phyloP scores from a whole-genome alignment of 495 filamentous ascomycete species.

The Aspergillus sparsus region DNA sequence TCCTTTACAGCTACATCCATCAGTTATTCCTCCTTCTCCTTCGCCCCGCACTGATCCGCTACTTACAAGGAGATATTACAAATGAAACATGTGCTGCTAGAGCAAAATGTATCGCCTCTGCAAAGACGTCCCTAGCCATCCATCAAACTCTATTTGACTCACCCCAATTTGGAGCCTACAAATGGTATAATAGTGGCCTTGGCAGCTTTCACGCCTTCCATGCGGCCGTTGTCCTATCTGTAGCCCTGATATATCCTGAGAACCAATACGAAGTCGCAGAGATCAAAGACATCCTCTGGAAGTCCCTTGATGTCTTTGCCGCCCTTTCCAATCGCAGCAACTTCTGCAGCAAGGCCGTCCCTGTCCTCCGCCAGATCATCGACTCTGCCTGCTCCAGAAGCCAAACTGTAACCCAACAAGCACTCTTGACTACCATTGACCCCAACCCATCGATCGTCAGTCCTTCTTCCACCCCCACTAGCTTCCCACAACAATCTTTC shows the following conservation, averaged over 20 bases:
- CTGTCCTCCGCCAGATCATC: conserved; percentile 40
- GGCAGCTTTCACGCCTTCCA: conserved; percentile 41
- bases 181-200: conserved; percentile 49
- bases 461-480: conserved; percentile 5
- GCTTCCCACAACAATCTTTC: conserved; percentile 9
- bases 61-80: conserved; percentile 44
- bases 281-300: conserved; percentile 33
- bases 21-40: conserved; percentile 50
- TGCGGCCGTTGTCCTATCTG: conserved; percentile 37
- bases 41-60: conserved; percentile 44
- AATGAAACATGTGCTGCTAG: conserved; percentile 40
- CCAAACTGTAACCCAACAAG: conserved; percentile 14
- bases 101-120: conserved; percentile 45
- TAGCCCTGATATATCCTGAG: conserved; percentile 37
- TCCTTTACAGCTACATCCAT: conserved; percentile 49
- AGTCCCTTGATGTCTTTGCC: conserved; percentile 42
- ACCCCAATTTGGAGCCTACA: conserved; percentile 40
- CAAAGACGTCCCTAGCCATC: conserved; percentile 43
- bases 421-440: conserved; percentile 19
- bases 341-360: conserved; percentile 47
- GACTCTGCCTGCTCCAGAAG: conserved; percentile 30
- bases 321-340: conserved; percentile 40
- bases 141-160: conserved; percentile 41
- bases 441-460: conserved; percentile 22
- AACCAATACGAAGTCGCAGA: conserved; percentile 36